Evolutionary conservation across 2,329 filamentous ascomycete species (phyloP).

Genomic region (Drechslerella stenobrocha): DNA sequence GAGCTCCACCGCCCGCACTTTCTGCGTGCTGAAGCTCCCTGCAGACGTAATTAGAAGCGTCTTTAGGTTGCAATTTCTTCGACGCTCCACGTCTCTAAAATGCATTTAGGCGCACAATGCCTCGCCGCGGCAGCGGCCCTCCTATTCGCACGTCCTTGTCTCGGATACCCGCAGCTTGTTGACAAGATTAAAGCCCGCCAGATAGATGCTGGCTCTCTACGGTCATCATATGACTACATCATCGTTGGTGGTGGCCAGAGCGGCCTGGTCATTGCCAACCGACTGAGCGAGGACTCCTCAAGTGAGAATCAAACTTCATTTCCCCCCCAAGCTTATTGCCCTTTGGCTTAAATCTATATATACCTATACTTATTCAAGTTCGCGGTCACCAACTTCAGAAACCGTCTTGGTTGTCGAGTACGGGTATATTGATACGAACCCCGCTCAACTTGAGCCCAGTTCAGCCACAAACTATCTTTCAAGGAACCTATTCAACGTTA

Average conservation of each 20-base stretch:
- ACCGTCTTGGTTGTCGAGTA: conserved; percentile 54
- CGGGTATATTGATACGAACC: conserved; percentile 42
- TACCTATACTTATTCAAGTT: too few relatives aligned
- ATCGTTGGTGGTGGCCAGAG: conserved; percentile 52
- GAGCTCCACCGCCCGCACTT: too few relatives aligned
- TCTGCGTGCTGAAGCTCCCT: too few relatives aligned
- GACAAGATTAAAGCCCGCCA: conserved; percentile 42
- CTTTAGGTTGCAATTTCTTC: neutral
- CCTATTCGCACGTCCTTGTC: conserved; percentile 9
- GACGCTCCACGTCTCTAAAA: too few relatives aligned
- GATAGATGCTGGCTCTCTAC: conserved; percentile 25
- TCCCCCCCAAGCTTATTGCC: neutral
- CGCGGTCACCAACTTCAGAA: too few relatives aligned
- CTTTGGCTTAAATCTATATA: too few relatives aligned
- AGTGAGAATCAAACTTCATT: conserved; percentile 29
- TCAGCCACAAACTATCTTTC: conserved; percentile 51
- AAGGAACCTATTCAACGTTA: conserved; percentile 54
- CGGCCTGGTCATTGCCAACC: conserved; percentile 53
- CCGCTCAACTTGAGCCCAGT: conserved; percentile 50
- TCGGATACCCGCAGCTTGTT: conserved; percentile 31
- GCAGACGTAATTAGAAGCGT: too few relatives aligned
- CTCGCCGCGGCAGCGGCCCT: conserved; percentile 9
- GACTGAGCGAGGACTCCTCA: conserved; percentile 52
- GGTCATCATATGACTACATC: conserved; percentile 51
- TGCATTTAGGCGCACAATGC: conserved; percentile 5